Evolutionary conservation across 352 stramenopile species (phyloP).

Genomic region (Phytopythium litorale): DNA sequence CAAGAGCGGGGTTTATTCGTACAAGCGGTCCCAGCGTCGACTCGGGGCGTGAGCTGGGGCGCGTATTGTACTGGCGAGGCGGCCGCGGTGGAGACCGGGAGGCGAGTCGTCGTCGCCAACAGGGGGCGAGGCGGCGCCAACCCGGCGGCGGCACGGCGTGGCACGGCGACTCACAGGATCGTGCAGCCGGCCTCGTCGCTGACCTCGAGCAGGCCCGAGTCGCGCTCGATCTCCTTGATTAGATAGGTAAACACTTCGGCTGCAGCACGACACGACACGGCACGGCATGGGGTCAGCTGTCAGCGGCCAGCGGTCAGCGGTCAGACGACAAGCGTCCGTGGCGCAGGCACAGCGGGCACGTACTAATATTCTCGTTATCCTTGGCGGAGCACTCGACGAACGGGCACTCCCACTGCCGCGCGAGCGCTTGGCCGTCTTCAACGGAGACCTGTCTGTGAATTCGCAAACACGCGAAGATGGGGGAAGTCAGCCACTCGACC

Average conservation of each 20-base stretch:
- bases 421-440: conserved; percentile 87
- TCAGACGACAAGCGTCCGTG: too few relatives aligned
- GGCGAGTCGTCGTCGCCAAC: not conserved
- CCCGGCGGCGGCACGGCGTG: not conserved
- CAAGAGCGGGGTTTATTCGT: conserved; percentile 3
- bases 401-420: conserved; percentile 89
- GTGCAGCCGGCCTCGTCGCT: conserved; percentile 67
- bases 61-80: not conserved
- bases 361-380: conserved; percentile 90
- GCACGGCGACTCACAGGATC: conserved; percentile 50
- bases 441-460: conserved; percentile 62
- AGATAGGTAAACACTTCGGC: conserved; percentile 89
- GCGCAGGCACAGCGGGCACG: conserved; percentile 12
- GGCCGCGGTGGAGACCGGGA: not conserved
- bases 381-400: conserved; percentile 96
- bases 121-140: not conserved
- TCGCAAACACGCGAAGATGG: conserved; percentile 6
- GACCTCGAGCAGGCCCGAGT: conserved; percentile 84
- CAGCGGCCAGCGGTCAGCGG: too few relatives aligned
- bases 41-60: not conserved
- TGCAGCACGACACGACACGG: conserved; percentile 10
- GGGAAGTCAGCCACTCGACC: not conserved
- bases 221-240: conserved; percentile 88
- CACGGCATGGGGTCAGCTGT: too few relatives aligned
- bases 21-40: not conserved